These are phyloP conservation scores for Ophiorrhiza pumila DNA, from an alignment of 257 asterid genomes.

Conservation along the genomic window DNA sequence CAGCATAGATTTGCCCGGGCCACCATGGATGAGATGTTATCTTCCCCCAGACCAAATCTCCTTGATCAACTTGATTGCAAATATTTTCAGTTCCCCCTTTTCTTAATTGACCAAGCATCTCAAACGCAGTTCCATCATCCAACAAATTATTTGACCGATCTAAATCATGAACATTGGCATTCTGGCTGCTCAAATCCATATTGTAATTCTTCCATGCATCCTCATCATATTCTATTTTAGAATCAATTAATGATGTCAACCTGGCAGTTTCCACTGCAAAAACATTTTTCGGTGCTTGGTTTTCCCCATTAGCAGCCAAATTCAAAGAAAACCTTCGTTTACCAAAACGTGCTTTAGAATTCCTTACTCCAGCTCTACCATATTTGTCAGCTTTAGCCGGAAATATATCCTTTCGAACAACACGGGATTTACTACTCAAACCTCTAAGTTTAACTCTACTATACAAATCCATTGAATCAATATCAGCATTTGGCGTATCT, in stretches of 20 bases:
- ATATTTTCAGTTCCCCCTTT: neutral
- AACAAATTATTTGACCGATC: constrained; percentile 1
- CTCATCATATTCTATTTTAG: neutral
- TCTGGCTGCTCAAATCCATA: neutral
- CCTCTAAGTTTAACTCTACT: constrained; percentile 17
- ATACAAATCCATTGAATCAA: constrained; percentile 13
- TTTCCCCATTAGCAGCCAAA: neutral
- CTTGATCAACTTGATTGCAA: neutral
- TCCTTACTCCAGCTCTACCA: neutral
- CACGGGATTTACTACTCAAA: neutral
- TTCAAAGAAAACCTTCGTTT: neutral
- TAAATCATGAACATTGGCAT: neutral
- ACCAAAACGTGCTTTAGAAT: neutral
- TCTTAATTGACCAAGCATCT: constrained; percentile 16
- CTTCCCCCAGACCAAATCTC: constrained; percentile 31
- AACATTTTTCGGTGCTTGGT: neutral
- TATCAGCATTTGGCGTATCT: neutral
- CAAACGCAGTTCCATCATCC: constrained; percentile 16
- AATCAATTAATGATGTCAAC: neutral
- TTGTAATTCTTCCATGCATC: neutral
- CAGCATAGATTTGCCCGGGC: constrained; percentile 23
- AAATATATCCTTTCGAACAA: neutral
- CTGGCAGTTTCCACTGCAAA: neutral
- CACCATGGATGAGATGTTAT: constrained; percentile 27
- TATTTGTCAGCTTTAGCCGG: constrained; percentile 1